Evolutionary conservation across 768 basidiomycete genomes (phyloP), one percentile per base, ranked within the genome.

Genomic region (Tubosaeta sp.): DNA sequence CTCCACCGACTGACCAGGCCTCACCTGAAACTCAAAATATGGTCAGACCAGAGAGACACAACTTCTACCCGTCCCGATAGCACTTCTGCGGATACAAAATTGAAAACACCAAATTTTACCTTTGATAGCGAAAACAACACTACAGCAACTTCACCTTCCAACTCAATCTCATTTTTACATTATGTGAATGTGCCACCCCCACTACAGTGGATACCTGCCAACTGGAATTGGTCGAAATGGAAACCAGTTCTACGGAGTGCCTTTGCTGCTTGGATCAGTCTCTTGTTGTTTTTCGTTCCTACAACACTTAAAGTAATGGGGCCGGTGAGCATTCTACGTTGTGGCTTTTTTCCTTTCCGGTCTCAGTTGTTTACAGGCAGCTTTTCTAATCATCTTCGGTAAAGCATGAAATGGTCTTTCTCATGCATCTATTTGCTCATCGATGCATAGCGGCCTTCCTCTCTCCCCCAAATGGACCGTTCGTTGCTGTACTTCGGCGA

Each of bases 341-440:
- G 4, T 30, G 18, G 9, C 36, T 13, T 3, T 29, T 18, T n/a
- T 13, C 19, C 34, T 12, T 3, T 27, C 45, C 1, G 19, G 41
- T 48, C 52, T 10, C 25, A 44, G 21, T n/a, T 55, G 19, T 47
- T 22, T 46, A 3, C 40, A 86, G 86, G 82, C 83, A 6, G 73
- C 76, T 44, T 87, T 86, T 58, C 57, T 88, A 9, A 78, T 87
- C 41, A 67, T 87, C 3, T 76, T 88, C 4, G 79, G 84, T 83
- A 47, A 52, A 60, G 35, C 10, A 14, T n/a, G 3, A 13, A n/a
- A n/a, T 12, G 3, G 27, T 44, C 1, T n/a, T 16, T 35, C 6
- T 4, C 1, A 16, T 4, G 4, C 22, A 48, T 49, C 18, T 25
- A 19, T 31, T 35, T 46, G 43, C 58, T 40, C 9, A 43, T 47